These are phyloP conservation scores for Ballota nigra DNA, from an alignment of 257 asterid species.

Conservation along the genomic window DNA sequence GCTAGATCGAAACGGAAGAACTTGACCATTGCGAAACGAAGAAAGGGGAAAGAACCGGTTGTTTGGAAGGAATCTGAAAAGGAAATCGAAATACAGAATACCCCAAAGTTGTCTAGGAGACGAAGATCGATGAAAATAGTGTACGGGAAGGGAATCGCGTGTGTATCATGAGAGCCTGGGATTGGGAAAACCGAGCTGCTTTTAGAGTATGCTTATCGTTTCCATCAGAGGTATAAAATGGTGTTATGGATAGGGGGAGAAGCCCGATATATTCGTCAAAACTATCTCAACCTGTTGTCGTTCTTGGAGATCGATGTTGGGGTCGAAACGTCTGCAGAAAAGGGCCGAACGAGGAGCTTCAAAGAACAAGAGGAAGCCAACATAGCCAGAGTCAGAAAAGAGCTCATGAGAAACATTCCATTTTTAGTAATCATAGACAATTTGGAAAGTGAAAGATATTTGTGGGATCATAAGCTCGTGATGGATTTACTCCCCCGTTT, in stretches of 20 bases:
- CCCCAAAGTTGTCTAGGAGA: slow-evolving; percentile 36
- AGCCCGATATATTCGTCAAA: slow-evolving; percentile 67
- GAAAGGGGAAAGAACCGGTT: slow-evolving; percentile 64
- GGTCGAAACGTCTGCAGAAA: slow-evolving; percentile 55
- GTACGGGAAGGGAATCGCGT: slow-evolving; percentile 82
- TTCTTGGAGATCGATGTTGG: slow-evolving; percentile 79
- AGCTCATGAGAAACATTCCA: slow-evolving; percentile 77
- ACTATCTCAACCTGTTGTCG: slow-evolving; percentile 70
- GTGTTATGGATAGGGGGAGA: slow-evolving; percentile 89
- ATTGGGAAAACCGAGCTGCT: slow-evolving; percentile 86
- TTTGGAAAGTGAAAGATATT: slow-evolving; percentile 77
- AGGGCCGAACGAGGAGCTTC: slow-evolving; percentile 57
- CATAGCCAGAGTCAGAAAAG: slow-evolving; percentile 69
- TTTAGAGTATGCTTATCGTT: slow-evolving; percentile 70
- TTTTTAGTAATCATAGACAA: slow-evolving; percentile 72
- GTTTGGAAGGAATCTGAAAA: slow-evolving; percentile 81
- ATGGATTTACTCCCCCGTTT: slow-evolving; percentile 87
- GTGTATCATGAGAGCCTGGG: slow-evolving; percentile 79
- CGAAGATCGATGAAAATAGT: slow-evolving; percentile 52
- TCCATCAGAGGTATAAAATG: slow-evolving; percentile 81
- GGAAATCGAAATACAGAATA: slow-evolving; percentile 76
- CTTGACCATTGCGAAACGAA: slow-evolving; percentile 31
- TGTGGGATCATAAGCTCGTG: slow-evolving; percentile 78
- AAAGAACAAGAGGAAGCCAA: slow-evolving; percentile 90
- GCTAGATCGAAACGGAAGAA: slow-evolving; percentile 58